Conservation (phyloP, 257 asterid species). For the Solanum piurae region DNA sequence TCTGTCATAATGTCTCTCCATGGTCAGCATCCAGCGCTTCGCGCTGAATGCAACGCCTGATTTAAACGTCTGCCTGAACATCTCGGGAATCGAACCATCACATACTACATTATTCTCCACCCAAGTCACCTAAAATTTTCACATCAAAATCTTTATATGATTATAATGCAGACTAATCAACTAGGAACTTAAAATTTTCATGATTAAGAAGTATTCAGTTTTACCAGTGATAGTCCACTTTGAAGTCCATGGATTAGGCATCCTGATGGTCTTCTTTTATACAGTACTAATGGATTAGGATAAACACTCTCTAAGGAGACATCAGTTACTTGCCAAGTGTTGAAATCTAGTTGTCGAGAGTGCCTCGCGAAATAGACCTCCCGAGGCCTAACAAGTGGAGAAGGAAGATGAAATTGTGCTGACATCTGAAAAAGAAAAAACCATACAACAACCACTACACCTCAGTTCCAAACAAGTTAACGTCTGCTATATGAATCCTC, state of each 20-base stretch:
- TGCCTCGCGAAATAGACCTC: slow-evolving; percentile 36
- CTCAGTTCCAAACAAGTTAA: neutral
- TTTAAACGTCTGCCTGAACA: slow-evolving; percentile 12
- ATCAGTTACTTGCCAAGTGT: slow-evolving; percentile 46
- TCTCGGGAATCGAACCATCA: neutral
- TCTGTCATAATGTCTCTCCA: slow-evolving; percentile 32
- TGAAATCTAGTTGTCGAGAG: slow-evolving; percentile 22
- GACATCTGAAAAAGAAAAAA: slow-evolving; percentile 20
- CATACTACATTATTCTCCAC: slow-evolving; percentile 38
- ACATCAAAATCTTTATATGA: neutral
- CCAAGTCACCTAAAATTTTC: slow-evolving; percentile 35
- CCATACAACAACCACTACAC: neutral
- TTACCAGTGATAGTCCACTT: slow-evolving; percentile 32
- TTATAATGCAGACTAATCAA: neutral
- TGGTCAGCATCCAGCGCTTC: slow-evolving; percentile 40
- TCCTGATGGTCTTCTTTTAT: slow-evolving; percentile 50
- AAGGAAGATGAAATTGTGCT: slow-evolving; percentile 38
- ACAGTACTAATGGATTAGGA: slow-evolving; percentile 17
- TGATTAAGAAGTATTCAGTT: neutral
- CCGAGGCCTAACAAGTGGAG: slow-evolving; percentile 33
- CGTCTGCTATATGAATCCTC: neutral
- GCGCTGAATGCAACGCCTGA: slow-evolving; percentile 30
- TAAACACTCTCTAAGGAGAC: slow-evolving; percentile 41
- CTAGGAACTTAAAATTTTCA: neutral
- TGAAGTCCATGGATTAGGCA: slow-evolving; percentile 39